Evolutionary conservation across 2,329 filamentous ascomycete species (phyloP), one percentile per base, ranked within the genome.

Genomic region (Xylariales sp.): DNA sequence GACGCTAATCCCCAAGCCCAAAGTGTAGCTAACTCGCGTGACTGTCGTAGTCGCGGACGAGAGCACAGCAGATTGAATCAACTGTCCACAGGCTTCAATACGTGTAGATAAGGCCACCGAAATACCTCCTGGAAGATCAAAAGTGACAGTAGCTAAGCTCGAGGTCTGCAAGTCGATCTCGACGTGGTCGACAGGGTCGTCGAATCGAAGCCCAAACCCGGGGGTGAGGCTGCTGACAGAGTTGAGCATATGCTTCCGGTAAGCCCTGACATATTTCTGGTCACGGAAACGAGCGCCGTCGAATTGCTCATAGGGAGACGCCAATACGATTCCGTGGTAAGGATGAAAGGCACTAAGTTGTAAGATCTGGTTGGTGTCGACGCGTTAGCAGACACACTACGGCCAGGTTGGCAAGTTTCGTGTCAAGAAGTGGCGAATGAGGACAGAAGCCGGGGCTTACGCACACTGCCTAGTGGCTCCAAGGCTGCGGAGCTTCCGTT

Each of bases 221-320:
- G 33, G 15, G 33, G 38, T 34, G 18, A 13, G 14, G 23, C 21
- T 11, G 11, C 19, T 32, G 4, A 46, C 39, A 11, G 35, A 31
- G 4, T 42, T 33, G 15, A 48, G 45, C 32, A 46, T 40, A 2
- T 37, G 33, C 15, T 33, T 42, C 14, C 48, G 43, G 35, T 49
- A 51, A 13, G 10, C 19, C 2, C 47, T 40, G 14, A 51, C 47
- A 6, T 43, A 41, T 2, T 10, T 12, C 13, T 38, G 48, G 18
- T 45, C 30, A 19, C 25, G 33, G 13, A 47, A 45, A 15, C 30
- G 25, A 2, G 10, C 3, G 5, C 42, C 38, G 33, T 49, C 45
- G 14, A 51, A 51, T 21, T 51, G 48, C 8, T 21, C 40, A 42
- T 41, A 51, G 3, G 45, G 47, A 2, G 33, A 41, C 4, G 46